Evolutionary conservation across 805 yeast genomes (phyloP).

Genomic region (Candida insectorum): DNA sequence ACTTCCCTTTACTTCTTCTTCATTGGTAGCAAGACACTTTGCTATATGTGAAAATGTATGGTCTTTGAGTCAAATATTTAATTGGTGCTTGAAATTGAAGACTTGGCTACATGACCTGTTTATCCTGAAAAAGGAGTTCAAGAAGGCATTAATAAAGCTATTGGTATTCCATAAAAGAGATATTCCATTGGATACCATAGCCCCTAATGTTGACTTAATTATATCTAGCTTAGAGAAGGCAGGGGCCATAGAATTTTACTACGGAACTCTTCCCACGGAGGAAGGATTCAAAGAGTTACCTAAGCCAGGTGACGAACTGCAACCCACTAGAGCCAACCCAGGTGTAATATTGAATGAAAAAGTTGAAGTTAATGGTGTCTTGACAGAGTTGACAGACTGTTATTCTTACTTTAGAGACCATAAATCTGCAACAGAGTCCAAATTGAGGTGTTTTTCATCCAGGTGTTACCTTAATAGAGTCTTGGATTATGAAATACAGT

Average conservation of each 20-base stretch:
- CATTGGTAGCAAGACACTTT: constrained; percentile 47
- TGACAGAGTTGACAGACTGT: constrained; percentile 44
- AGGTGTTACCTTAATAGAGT: constrained; percentile 32
- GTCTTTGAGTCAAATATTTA: constrained; percentile 46
- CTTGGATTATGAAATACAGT: constrained; percentile 23
- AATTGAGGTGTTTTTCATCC: constrained; percentile 32
- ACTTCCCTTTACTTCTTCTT: constrained; percentile 53
- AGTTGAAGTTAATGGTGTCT: constrained; percentile 34
- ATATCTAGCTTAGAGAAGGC: constrained; percentile 38
- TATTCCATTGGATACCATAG: constrained; percentile 47
- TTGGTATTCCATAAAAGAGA: constrained; percentile 50
- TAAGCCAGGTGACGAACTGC: constrained; percentile 3
- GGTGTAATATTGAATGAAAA: constrained; percentile 17
- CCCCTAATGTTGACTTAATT: constrained; percentile 49
- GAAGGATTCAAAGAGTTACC: constrained; percentile 12
- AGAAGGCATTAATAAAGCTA: constrained; percentile 48
- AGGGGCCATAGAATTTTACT: constrained; percentile 38
- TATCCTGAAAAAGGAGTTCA: constrained; percentile 50
- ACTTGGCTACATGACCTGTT: constrained; percentile 52
- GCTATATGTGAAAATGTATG: constrained; percentile 45
- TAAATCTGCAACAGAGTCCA: constrained; percentile 5
- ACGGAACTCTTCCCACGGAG: constrained; percentile 11
- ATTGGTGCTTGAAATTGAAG: constrained; percentile 51
- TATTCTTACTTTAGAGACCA: constrained; percentile 35
- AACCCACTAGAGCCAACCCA: constrained; percentile 10